Evolutionary conservation across 148 eudicot genomes (phyloP), one percentile per base, ranked within the genome.

Genomic region (Selenicereus undatus): DNA sequence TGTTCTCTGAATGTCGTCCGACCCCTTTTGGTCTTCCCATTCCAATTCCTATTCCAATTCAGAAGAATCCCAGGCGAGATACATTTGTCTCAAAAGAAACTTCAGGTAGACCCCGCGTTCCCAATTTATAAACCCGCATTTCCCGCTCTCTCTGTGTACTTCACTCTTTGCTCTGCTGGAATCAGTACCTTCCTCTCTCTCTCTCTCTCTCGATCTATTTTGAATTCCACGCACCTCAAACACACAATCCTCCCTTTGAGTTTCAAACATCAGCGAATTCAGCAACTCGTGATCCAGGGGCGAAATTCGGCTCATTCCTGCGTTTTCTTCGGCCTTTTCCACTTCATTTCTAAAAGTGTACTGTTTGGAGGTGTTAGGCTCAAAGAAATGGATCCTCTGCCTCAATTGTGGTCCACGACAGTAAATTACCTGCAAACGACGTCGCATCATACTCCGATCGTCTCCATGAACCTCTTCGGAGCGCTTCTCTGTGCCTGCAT

Each of bases 401-500:
- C 5, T 39, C 10, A 24, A 45, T 26, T 74, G 35, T 20, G 14
- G 42, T 20, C 13, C 22, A 72, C 9, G 52, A 22, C 22, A 45
- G 11, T 48, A 29, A 9, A 24, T 73, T 43, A 73, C 54, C 56
- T 73, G 5, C 29, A 71, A 79, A 70, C 85, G 75, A 72, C 91
- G 14, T 89, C 94, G 29, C 92, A 91, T 77, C 86, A 90, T 51
- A 69, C 82, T 62, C 85, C 92, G 0, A 91, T 92, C 56, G 97
- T 90, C 73, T 83, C 93, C 0, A 87, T 92, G 74, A 89, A 88
- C 87, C 68, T 92, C 60, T 92, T 91, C 75, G 92, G 89, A 26
- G 92, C 91, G 18, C 91, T 92, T 29, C 81, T 92, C 1, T 92
- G 94, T 58, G 85, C 86, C 18, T 92, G 97, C 81, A 91, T 92